Conservation (phyloP, 1,284 basidiomycete genomes). For the Waitea zeae region DNA sequence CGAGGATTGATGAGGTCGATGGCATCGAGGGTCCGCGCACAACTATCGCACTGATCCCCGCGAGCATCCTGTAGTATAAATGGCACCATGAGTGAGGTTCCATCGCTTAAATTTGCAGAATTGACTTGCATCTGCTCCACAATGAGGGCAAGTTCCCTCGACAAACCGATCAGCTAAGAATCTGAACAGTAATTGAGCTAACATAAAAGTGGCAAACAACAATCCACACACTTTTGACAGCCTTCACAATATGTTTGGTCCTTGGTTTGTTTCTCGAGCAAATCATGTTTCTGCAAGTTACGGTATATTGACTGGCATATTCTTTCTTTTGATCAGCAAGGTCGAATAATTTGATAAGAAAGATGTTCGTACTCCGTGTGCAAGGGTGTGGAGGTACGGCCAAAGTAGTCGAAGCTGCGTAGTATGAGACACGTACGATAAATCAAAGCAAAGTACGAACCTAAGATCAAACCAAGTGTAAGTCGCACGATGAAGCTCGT, state of each 20-base stretch:
- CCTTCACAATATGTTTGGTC: constrained; percentile 91
- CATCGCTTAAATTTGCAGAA: too few relatives aligned
- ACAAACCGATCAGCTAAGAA: constrained; percentile 94
- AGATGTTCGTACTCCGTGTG: constrained; percentile 91
- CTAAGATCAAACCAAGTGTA: constrained; percentile 92
- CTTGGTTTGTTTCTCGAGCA: constrained; percentile 67
- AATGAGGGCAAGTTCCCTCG: constrained; percentile 87
- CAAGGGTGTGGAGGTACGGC: constrained; percentile 79
- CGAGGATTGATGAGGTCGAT: constrained; percentile 92
- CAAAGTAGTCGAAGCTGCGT: constrained; percentile 89
- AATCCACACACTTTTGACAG: constrained; percentile 56
- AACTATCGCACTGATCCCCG: constrained; percentile 97
- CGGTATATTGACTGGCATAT: constrained; percentile 81
- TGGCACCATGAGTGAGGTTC: too few relatives aligned
- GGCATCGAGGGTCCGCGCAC: constrained; percentile 84
- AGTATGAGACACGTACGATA: background rate
- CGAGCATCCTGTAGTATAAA: constrained; percentile 74
- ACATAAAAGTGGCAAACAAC: background rate
- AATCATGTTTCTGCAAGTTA: constrained; percentile 64
- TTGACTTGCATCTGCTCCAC: constrained; percentile 62
- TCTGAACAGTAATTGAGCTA: too few relatives aligned
- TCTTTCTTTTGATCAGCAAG: too few relatives aligned
- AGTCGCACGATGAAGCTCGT: constrained; percentile 78
- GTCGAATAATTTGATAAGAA: constrained; percentile 33
- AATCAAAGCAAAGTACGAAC: constrained; percentile 19